A percentile compares a stretch with the other conserved stretches of the same genome.
Evolutionary conservation across 2,329 filamentous ascomycete genomes (phyloP).

Genomic region (Colletotrichum tabaci): DNA sequence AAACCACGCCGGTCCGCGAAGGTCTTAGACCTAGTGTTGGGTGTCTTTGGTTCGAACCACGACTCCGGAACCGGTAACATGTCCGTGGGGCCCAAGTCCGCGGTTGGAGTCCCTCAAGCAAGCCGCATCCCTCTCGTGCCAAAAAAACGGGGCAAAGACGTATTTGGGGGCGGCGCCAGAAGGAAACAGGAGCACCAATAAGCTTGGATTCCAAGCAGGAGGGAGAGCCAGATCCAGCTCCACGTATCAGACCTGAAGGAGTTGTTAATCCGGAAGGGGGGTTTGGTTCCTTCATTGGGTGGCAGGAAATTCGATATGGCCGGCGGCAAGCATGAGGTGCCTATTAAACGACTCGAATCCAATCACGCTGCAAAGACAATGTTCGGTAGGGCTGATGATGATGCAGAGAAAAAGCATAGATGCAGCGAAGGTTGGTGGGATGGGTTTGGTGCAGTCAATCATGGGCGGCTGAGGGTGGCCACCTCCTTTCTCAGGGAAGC

Average conservation of each 20-base stretch:
- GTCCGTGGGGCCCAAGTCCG: constrained; percentile 2
- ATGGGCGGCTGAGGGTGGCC: constrained; percentile 10
- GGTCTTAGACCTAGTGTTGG: not conserved
- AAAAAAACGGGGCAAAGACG: constrained; percentile 9
- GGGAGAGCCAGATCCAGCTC: constrained; percentile 18
- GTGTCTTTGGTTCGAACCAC: constrained; percentile 4
- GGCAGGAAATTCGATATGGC: not conserved
- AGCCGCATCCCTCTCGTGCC: constrained; percentile 24
- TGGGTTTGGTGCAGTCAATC: constrained; percentile 17
- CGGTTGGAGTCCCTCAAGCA: not conserved
- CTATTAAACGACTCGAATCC: not conserved
- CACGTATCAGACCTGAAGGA: constrained; percentile 21
- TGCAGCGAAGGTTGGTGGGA: constrained; percentile 1
- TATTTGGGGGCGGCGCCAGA: not conserved
- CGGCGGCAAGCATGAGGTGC: constrained; percentile 2
- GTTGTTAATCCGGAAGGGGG: no score
- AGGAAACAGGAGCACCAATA: constrained; percentile 12
- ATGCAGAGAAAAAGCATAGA: constrained; percentile 20
- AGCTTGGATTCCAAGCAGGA: not conserved
- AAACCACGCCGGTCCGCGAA: constrained; percentile 12
- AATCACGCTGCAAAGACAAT: not conserved
- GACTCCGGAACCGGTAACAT: constrained; percentile 25
- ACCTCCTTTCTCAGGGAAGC: constrained; percentile 7
- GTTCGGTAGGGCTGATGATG: constrained; percentile 39
- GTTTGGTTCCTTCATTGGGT: not conserved